phyloP scores from a whole-genome alignment of 345 rosid genomes.

The Excoecaria cochinchinensis region DNA sequence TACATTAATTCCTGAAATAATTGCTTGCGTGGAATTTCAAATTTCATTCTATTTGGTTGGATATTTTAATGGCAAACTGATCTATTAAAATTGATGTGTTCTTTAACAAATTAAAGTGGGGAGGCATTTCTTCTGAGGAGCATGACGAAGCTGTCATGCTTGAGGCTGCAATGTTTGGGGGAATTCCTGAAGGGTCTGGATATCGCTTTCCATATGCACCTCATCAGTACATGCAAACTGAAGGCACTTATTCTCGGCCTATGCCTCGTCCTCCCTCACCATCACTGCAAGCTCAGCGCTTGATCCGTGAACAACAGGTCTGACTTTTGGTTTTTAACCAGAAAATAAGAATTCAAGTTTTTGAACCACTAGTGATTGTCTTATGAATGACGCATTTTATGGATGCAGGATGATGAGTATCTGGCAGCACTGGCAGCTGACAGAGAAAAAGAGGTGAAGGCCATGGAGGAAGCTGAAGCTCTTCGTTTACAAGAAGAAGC shows the following conservation, averaged over 20 bases:
- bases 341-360: constrained; percentile 1
- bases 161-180: constrained; percentile 99
- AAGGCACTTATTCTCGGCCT: constrained; percentile 47
- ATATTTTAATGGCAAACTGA: constrained; percentile 6
- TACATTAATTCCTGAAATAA: neutral
- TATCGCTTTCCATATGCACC: constrained; percentile 61
- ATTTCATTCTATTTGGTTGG: neutral
- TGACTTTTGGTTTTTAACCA: constrained; percentile 4
- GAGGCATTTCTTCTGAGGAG: constrained; percentile 96
- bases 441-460: constrained; percentile 83
- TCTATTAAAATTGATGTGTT: constrained; percentile 16
- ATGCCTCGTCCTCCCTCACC: constrained; percentile 86
- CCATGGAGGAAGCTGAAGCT: constrained; percentile 82
- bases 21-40: neutral
- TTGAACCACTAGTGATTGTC: neutral
- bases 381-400: constrained; percentile 12
- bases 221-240: constrained; percentile 54
- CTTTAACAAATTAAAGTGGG: constrained; percentile 62
- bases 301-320: constrained; percentile 99
- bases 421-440: constrained; percentile 95
- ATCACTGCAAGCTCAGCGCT: constrained; percentile 86
- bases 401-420: constrained; percentile 90
- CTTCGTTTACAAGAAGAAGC: constrained; percentile 68
- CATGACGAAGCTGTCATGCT: constrained; percentile 99
- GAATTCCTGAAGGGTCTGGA: constrained; percentile 77